Base-by-base conservation (phyloP, 306 rosid species). In the Vachellia collinsii region DNA sequence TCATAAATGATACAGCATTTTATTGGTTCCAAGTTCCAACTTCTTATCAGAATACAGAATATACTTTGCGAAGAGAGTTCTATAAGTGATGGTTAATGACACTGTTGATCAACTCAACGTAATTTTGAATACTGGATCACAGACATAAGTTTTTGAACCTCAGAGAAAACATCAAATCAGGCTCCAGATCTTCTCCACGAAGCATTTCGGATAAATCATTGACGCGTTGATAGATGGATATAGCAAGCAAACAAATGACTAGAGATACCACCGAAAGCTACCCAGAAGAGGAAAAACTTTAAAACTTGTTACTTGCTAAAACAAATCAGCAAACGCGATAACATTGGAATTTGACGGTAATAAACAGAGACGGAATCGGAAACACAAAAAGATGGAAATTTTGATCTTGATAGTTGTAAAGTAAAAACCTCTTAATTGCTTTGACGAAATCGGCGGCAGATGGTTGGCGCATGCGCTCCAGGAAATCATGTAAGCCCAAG, bases 381-480 rank as follows among this genome's bases (percentile, higher is more conserved):
- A 43, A 54, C 17, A 36, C 10, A 10, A 17, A 37, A 22, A 50
- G 64, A 72, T 7, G 22, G 41, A 42, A 41, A 14, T 42, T 22
- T 23, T 44, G 11, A 44, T 43, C 16, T 23, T 9, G 23, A 25
- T 38, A 12, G 78, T 37, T n/a, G 50, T 17, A 11, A 54, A 14
- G 42, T 39, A 20, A 8, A 11, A 51, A 87, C 99, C 98, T 92
- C 83, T 96, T 96, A 84, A 96, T 96, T 39, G 97, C 92, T 84
- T 90, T 93, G 90, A 96, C 99, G 85, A 96, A 93, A 83, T 96
- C 98, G 25, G 92, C 86, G 76, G 99, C 99, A 61, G 98, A 66
- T 74, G 99, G 98, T 51, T 93, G 97, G 69, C 98, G 97, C 99
- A 96, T 96, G 76, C 98, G 98, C 56, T 92, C 98, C 0, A 96